Base-by-base conservation (phyloP, 2,329 filamentous ascomycete genomes). In the Botrytis squamosa region DNA sequence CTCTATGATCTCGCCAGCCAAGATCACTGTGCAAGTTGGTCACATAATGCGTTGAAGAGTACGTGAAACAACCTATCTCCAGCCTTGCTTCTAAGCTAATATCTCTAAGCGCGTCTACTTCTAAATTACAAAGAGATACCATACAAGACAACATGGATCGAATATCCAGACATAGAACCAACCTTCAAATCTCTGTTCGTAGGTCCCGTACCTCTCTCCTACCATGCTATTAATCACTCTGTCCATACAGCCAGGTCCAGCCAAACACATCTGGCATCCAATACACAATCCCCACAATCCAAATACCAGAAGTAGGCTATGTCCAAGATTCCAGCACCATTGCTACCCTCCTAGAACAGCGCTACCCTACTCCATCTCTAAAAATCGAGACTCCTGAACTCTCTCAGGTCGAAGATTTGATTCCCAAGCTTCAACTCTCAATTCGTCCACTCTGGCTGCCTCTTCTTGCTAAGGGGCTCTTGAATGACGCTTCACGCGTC, bases 1-100 rank as follows among this genome's bases (percentile, higher is more conserved):
- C 80, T 93, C 2, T 92, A 88, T 77, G 91, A 93, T 80, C 81
- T 93, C 4, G 87, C 90, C 4, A 89, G 85, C 81, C 86, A 84
- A 79, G 82, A 83, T 33, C 83, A 83, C 25, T 80, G 83, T 57
- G 82, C 82, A 12, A 79, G 83, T 69, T 93, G 91, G 91, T 91
- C 90, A 1, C 82, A 88, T 64, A 93, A 93, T 80, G 88, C 91
- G 0, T 93, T 90, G 91, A 93, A 91, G 82, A 89, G 90, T 91
- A 82, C 77, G 81, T 80, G 44, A 22, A 25, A 20, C 1, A 55
- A 33, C 5, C 18, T 59, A 14, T 55, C 8, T 46, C 52, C 33
- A 49, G 57, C 70, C 6, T 33, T 12, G 18, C 36, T 29, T 33
- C 3, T 14, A 36, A 62, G 25, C 64, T 72, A 5, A 69, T 76